Percentiles rank a stretch among this genome's conserved stretches.
Evolutionary conservation across 2,329 filamentous ascomycete genomes (phyloP).

Genomic region (Pseudogymnoascus sp.): DNA sequence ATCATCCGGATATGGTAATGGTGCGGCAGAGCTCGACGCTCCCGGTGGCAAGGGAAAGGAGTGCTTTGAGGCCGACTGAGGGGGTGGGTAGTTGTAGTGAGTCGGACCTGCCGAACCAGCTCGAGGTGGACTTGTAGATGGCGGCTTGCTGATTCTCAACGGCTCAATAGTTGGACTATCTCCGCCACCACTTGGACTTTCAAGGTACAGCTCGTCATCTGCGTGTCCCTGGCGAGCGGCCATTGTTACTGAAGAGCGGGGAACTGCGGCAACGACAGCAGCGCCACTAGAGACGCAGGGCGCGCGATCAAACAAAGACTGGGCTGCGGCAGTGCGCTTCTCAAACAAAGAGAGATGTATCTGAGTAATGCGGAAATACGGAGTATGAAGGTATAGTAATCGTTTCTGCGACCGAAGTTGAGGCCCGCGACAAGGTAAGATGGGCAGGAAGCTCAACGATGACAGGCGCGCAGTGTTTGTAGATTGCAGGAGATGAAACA

Average conservation of each 20-base stretch:
- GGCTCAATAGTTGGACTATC: slow-evolving; percentile 77
- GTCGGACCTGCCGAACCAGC: slow-evolving; percentile 26
- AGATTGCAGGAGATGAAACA: slow-evolving; percentile 18
- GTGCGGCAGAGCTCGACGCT: slow-evolving; percentile 60
- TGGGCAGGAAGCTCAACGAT: slow-evolving; percentile 14
- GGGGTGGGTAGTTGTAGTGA: slow-evolving; percentile 42
- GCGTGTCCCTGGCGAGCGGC: slow-evolving; percentile 50
- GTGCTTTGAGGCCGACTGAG: slow-evolving; percentile 41
- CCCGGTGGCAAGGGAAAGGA: slow-evolving; percentile 58
- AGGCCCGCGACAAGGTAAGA: slow-evolving; percentile 14
- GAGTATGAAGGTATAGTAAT: slow-evolving; percentile 18
- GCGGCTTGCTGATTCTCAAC: slow-evolving; percentile 74
- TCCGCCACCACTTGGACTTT: slow-evolving; percentile 35
- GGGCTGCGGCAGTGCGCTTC: background rate
- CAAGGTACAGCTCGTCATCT: slow-evolving; percentile 77
- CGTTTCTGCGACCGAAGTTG: slow-evolving; percentile 21
- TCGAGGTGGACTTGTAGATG: slow-evolving; percentile 48
- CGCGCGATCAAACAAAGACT: background rate
- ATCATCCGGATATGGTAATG: slow-evolving; percentile 67
- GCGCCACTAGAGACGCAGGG: slow-evolving; percentile 4
- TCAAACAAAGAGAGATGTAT: background rate
- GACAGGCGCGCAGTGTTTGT: slow-evolving; percentile 15
- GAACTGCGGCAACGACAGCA: slow-evolving; percentile 4
- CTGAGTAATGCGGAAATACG: background rate
- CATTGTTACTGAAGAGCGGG: slow-evolving; percentile 20